Conservation (phyloP, 768 basidiomycete species). For the Rhodotorula toruloides region DNA sequence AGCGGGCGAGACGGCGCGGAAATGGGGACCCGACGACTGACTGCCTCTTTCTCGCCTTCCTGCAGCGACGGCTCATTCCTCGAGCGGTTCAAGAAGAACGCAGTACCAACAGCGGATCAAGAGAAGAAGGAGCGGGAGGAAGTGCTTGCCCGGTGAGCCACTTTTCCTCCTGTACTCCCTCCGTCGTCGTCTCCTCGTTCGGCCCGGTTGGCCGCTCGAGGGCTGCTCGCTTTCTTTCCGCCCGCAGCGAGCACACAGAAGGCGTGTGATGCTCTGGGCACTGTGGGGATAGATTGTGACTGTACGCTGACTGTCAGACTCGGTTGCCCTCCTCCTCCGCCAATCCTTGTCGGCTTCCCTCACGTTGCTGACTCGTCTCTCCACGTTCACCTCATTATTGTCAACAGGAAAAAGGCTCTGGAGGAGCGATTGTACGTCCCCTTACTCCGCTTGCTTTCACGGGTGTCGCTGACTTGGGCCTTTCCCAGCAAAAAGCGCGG, state of each 20-base stretch:
- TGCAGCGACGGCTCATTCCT: conserved; percentile 35
- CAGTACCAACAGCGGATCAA: not conserved
- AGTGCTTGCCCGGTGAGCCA: conserved; percentile 23
- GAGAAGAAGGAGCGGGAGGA: conserved; percentile 28
- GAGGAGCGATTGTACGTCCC: conserved; percentile 25
- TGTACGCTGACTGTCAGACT: not conserved
- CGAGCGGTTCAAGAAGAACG: conserved; percentile 24
- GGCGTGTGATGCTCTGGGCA: too few relatives aligned
- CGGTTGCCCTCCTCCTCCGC: not conserved
- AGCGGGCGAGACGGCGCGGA: too few relatives aligned
- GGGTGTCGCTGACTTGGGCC: too few relatives aligned
- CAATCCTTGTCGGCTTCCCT: not conserved
- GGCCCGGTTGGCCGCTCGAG: too few relatives aligned
- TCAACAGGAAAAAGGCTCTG: conserved; percentile 28
- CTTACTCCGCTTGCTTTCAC: too few relatives aligned
- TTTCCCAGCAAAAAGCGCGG: conserved; percentile 31
- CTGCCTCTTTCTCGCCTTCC: not conserved
- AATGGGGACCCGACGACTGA: not conserved
- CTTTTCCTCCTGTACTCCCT: not conserved
- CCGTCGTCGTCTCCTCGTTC: too few relatives aligned
- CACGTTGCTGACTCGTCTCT: not conserved
- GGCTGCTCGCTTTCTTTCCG: not conserved
- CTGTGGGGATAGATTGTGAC: too few relatives aligned
- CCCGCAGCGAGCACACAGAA: too few relatives aligned
- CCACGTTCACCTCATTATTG: not conserved